Conservation (phyloP, 1,284 basidiomycete species). For the Farysia itapuensis region DNA sequence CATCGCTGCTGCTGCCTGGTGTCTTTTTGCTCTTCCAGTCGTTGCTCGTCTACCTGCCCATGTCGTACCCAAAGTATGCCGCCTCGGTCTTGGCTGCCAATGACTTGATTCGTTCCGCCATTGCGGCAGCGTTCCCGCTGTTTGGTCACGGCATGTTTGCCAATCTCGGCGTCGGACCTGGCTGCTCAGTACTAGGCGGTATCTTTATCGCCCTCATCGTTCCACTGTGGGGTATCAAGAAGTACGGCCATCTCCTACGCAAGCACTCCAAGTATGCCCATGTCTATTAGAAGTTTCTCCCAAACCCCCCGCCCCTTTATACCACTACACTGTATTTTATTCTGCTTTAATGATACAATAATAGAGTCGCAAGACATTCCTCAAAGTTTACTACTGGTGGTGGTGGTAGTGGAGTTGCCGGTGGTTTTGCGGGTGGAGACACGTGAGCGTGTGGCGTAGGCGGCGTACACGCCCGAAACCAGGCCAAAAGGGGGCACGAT, state of each 20-base stretch:
- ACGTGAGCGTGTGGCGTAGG: slow-evolving; percentile 7
- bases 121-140: slow-evolving; percentile 34
- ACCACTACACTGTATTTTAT: no score
- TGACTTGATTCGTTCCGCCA: slow-evolving; percentile 16
- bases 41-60: slow-evolving; percentile 26
- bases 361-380: slow-evolving; percentile 3
- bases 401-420: slow-evolving; percentile 6
- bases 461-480: slow-evolving; percentile 54
- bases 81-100: slow-evolving; percentile 28
- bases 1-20: slow-evolving; percentile 15
- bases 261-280: slow-evolving; percentile 39
- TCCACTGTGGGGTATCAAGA: slow-evolving; percentile 28
- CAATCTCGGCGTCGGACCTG: slow-evolving; percentile 25
- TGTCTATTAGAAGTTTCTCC: slow-evolving; percentile 9
- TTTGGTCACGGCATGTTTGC: slow-evolving; percentile 35
- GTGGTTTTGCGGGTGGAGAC: slow-evolving; percentile 16
- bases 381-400: slow-evolving; percentile 21
- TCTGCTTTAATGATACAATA: no score
- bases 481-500: slow-evolving; percentile 75
- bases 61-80: slow-evolving; percentile 29
- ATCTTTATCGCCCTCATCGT: slow-evolving; percentile 23
- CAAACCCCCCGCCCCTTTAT: no score
- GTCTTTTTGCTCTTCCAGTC: slow-evolving; percentile 43
- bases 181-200: slow-evolving; percentile 26
- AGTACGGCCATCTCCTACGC: slow-evolving; percentile 31